These are phyloP conservation scores for Alternaria metachromatica DNA, from an alignment of 2,329 filamentous ascomycete genomes.

Conservation along the genomic window DNA sequence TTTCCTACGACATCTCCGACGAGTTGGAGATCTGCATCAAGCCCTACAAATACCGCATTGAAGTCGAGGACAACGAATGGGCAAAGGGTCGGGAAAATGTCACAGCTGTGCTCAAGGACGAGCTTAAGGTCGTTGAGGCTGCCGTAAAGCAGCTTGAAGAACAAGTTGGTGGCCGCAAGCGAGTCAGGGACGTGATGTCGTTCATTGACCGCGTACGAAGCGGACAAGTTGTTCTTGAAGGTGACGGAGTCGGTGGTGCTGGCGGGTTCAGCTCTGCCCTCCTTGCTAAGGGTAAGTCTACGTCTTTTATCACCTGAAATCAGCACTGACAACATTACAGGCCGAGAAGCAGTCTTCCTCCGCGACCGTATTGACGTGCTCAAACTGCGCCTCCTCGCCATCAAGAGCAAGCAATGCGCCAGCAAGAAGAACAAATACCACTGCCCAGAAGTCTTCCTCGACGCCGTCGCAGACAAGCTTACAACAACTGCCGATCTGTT, in stretches of 20 bases:
- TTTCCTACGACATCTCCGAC: conserved; percentile 96
- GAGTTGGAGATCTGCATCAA: conserved; percentile 99
- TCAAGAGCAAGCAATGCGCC: conserved; percentile 90
- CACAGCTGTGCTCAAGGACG: conserved; percentile 79
- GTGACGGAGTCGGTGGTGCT: conserved; percentile 81
- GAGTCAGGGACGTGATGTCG: conserved; percentile 84
- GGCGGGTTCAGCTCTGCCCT: conserved; percentile 92
- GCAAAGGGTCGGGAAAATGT: conserved; percentile 82
- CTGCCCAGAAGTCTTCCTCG: conserved; percentile 97
- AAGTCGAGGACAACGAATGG: conserved; percentile 93
- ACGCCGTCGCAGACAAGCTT: conserved; percentile 93
- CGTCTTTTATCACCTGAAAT: not conserved
- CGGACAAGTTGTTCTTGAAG: conserved; percentile 84
- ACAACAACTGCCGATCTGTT: conserved; percentile 95
- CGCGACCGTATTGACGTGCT: conserved; percentile 89
- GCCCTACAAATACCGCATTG: conserved; percentile 97
- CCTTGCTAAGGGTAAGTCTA: conserved; percentile 74
- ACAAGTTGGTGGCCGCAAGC: conserved; percentile 78
- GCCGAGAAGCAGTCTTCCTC: conserved; percentile 91
- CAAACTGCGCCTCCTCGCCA: conserved; percentile 84
- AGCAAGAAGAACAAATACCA: conserved; percentile 89
- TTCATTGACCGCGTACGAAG: conserved; percentile 91
- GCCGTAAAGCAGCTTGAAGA: conserved; percentile 79
- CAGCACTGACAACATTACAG: conserved; percentile 55
- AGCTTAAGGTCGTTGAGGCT: conserved; percentile 81